Conservation (phyloP, 2,329 filamentous ascomycete genomes). For the Aureobasidium musti region DNA sequence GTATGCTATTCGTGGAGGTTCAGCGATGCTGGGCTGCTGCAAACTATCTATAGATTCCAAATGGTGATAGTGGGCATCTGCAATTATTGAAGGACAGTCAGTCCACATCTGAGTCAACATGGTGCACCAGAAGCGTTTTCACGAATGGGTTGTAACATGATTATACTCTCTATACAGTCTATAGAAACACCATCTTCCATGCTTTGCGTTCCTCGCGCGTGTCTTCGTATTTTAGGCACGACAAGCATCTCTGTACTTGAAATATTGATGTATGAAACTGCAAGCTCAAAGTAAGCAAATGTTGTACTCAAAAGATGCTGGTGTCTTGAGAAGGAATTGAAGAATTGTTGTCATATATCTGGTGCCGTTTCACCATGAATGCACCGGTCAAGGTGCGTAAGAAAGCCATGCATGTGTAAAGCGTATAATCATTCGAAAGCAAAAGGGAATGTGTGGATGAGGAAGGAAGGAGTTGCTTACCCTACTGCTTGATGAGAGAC, state of each 20-base stretch:
- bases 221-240: neutral
- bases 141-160: neutral
- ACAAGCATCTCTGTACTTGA: neutral
- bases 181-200: neutral
- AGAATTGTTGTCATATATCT: slow-evolving; percentile 14
- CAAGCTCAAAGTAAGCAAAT: slow-evolving; percentile 3
- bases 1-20: neutral
- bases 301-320: neutral
- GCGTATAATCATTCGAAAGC: slow-evolving; percentile 73
- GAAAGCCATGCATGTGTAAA: slow-evolving; percentile 87
- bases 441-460: neutral
- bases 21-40: neutral
- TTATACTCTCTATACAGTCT: neutral
- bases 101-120: neutral
- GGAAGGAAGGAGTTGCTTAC: slow-evolving; percentile 4
- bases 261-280: neutral
- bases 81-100: neutral
- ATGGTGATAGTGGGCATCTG: neutral
- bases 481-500: slow-evolving; percentile 5
- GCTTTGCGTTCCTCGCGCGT: neutral
- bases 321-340: neutral
- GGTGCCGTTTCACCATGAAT: slow-evolving; percentile 59
- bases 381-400: slow-evolving; percentile 63
- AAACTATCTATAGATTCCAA: neutral
- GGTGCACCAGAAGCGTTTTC: neutral